These are phyloP conservation scores for Termitomyces sp. DNA, from an alignment of 768 basidiomycete species.

Conservation along the genomic window DNA sequence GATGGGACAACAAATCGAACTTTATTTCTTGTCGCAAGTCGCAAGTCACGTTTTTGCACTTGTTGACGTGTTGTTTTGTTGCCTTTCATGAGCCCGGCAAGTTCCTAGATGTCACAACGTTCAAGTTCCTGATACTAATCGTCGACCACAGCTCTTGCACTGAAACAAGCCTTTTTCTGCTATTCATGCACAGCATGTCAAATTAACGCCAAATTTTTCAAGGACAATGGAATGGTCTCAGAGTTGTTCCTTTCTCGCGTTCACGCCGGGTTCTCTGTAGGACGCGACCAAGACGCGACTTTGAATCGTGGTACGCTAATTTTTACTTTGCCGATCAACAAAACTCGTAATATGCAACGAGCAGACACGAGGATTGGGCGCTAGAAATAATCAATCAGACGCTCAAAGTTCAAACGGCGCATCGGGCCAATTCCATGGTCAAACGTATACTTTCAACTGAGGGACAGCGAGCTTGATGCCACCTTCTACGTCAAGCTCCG, in stretches of 20 bases:
- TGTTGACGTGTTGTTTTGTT: no score
- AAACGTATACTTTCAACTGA: background rate
- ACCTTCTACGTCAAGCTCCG: background rate
- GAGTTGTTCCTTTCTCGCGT: background rate
- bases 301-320: background rate
- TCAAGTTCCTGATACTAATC: no score
- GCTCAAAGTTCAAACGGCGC: background rate
- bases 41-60: no score
- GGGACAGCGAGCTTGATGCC: background rate
- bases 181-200: background rate
- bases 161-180: background rate
- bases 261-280: no score
- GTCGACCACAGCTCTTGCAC: background rate
- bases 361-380: background rate
- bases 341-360: background rate
- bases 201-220: background rate
- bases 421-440: background rate
- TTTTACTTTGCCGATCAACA: background rate
- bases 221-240: background rate
- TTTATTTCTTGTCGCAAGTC: no score
- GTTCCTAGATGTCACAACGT: no score
- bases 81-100: no score
- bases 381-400: no score
- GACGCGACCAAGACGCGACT: no score
- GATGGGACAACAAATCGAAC: no score